Evolutionary conservation across 495 filamentous ascomycete genomes (phyloP), one percentile per base, ranked within the genome.

Genomic region (Xylona heveae): DNA sequence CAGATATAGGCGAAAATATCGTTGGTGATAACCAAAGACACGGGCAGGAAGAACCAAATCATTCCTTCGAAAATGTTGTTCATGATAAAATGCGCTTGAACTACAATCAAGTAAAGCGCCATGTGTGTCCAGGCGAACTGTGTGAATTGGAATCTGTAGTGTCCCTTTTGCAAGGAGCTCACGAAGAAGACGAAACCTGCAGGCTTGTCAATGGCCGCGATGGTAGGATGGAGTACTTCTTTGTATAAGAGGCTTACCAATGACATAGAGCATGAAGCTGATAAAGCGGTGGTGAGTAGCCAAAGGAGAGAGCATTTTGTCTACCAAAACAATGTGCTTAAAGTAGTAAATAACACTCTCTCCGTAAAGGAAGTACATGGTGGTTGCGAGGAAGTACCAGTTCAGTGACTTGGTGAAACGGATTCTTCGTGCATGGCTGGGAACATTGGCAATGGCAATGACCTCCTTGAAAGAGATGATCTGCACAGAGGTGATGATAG

Each of bases 261-360:
- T 84, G 36, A 92, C 74, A 52, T 95, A 95, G 31, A 99, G 76
- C 46, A 81, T 74, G 48, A 99, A 99, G 59, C 81, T 91, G 48
- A 99, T 93, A 58, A 99, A 99, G 21, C 90, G 74, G 51, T 99
- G 90, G 53, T 99, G 90, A 5, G 85, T 94, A 18, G 90, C 84
- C 40, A 99, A 74, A 2, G 85, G 85, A 30, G 90, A 60, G 29
- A 99, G 57, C 20, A 95, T 77, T 48, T 73, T 76, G 53, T 94
- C 85, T n/a, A 99, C 79, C 37, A 95, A 52, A 19, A 99, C 66
- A 34, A 99, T 79, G 43, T 95, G 90, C 61, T 95, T 95, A 57
- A 99, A 95, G 53, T 99, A 99, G 56, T 95, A 99, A 38, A 99
- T 88, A 40, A 99, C 85, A 41, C 81, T 93, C 57, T 99, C 90